These are phyloP conservation scores for Quercus tomentella DNA, from an alignment of 331 rosid species.

Conservation along the genomic window DNA sequence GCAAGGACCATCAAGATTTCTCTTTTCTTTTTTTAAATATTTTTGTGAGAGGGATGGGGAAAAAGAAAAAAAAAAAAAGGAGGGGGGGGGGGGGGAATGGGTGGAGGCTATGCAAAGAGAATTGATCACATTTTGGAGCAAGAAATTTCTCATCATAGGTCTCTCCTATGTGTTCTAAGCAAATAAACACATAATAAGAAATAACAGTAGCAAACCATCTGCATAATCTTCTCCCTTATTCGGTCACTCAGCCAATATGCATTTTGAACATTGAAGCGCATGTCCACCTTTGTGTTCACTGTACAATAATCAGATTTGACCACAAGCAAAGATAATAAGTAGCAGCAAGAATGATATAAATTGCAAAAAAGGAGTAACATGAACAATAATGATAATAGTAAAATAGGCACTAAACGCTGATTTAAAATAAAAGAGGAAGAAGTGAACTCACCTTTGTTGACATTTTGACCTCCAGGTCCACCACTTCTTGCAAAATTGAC, in stretches of 20 bases:
- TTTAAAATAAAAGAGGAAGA: background rate
- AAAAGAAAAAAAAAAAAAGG: too few species aligned
- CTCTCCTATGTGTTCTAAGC: too few species aligned
- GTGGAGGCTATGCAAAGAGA: too few species aligned
- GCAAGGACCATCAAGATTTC: background rate
- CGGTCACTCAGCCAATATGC: constrained; percentile 84
- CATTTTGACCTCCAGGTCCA: constrained; percentile 98
- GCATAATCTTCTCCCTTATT: constrained; percentile 77
- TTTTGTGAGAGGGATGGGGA: too few species aligned
- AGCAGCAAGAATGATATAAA: constrained; percentile 4
- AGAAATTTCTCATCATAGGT: too few species aligned
- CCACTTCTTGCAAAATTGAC: constrained; percentile 92
- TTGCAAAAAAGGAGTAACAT: background rate
- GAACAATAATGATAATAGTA: background rate
- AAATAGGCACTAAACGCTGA: background rate
- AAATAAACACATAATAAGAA: background rate
- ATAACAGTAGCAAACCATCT: constrained; percentile 45
- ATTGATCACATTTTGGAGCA: too few species aligned
- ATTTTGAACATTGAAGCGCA: constrained; percentile 85
- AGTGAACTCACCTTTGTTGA: constrained; percentile 62
- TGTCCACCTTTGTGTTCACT: constrained; percentile 98
- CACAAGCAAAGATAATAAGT: constrained; percentile 6
- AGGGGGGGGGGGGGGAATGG: too few species aligned
- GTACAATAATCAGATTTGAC: constrained; percentile 22
- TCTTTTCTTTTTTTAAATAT: too few species aligned